Evolutionary conservation across 1,139 yeast genomes (phyloP).

Genomic region (Geotrichum aggregatum): DNA sequence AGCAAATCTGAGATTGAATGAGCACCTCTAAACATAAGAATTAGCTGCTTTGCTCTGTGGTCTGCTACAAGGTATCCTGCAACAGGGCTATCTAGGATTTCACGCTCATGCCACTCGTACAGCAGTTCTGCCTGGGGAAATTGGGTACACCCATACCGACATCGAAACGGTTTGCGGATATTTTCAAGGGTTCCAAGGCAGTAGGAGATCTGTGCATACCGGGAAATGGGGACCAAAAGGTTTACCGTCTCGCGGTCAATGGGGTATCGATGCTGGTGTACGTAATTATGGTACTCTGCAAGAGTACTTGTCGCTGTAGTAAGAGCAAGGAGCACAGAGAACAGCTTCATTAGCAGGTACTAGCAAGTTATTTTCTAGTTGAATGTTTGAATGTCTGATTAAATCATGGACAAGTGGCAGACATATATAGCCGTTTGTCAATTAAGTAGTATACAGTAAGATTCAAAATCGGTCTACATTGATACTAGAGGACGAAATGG

Average conservation of each 20-base stretch:
- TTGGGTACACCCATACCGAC: constrained; percentile 23
- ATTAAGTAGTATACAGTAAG: too few species aligned
- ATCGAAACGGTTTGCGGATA: constrained; percentile 19
- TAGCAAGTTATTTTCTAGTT: too few species aligned
- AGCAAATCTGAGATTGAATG: constrained; percentile 55
- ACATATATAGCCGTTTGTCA: too few species aligned
- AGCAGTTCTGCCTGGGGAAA: constrained; percentile 22
- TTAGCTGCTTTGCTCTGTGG: constrained; percentile 38
- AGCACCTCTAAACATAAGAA: constrained; percentile 55
- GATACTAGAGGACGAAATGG: too few species aligned
- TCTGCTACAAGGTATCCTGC: constrained; percentile 44
- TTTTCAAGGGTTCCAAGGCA: constrained; percentile 22
- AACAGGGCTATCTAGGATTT: constrained; percentile 12
- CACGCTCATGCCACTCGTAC: constrained; percentile 19
- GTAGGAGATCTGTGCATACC: constrained; percentile 23
- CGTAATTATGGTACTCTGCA: neutral
- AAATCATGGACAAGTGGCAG: too few species aligned
- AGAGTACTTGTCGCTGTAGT: neutral
- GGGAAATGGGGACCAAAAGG: constrained; percentile 21
- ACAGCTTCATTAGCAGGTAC: too few species aligned
- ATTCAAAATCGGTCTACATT: too few species aligned
- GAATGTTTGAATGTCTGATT: too few species aligned
- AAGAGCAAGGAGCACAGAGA: neutral
- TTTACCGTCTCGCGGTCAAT: constrained; percentile 21
- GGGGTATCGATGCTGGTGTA: constrained; percentile 10